These are phyloP conservation scores for Marvania coccoides DNA, from an alignment of 139 green algal genomes.

Conservation along the genomic window DNA sequence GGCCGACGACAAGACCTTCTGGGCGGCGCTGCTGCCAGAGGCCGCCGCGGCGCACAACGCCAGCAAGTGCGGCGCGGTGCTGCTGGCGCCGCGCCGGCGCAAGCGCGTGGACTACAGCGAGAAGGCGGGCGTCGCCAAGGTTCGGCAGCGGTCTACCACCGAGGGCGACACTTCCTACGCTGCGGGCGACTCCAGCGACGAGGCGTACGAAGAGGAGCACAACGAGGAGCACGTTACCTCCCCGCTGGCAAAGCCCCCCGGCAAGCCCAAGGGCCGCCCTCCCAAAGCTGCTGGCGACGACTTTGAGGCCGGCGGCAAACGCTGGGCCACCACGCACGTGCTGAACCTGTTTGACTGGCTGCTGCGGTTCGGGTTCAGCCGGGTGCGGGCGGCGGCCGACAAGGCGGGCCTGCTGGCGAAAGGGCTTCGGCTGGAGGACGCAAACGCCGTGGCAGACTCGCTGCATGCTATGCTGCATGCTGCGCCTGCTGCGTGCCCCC, in stretches of 20 bases:
- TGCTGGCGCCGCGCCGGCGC: slow-evolving; percentile 34
- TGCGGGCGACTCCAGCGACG: not conserved
- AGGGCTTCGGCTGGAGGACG: not conserved
- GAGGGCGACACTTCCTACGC: too few species aligned
- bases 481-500: not conserved
- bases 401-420: not conserved
- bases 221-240: too few species aligned
- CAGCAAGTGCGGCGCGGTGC: not conserved
- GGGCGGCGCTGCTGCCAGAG: slow-evolving; percentile 57
- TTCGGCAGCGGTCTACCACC: too few species aligned
- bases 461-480: not conserved
- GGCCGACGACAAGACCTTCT: slow-evolving; percentile 42
- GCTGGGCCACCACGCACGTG: not conserved
- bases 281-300: not conserved
- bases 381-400: not conserved
- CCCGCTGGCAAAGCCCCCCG: too few species aligned
- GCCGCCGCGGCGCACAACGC: slow-evolving; percentile 33
- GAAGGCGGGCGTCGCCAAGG: not conserved
- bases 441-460: not conserved
- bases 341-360: not conserved
- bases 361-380: not conserved
- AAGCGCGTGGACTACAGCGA: slow-evolving; percentile 50
- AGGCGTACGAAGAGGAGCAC: not conserved
- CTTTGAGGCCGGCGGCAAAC: not conserved
- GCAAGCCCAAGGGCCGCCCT: not conserved